Base-by-base conservation (phyloP, 2,329 filamentous ascomycete species). In the Fusarium armeniacum region DNA sequence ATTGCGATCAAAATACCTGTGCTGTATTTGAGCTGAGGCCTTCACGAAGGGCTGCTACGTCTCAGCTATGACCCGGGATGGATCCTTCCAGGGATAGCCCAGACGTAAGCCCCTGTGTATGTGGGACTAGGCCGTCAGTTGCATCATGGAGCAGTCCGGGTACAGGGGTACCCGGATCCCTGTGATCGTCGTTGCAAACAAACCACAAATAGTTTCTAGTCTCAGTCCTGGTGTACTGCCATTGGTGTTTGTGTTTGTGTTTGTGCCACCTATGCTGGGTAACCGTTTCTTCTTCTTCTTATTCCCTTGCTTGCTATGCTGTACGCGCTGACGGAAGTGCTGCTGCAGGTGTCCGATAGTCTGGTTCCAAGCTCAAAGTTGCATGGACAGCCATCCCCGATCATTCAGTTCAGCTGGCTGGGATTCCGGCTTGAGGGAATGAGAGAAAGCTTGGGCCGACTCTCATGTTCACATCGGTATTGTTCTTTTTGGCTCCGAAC, bases 341-440 rank as follows among this genome's bases (percentile, higher is more conserved):
- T 61, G 45, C 64, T 70, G 68, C 59, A 70, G 58, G 67, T 50
- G 58, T 33, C 67, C 63, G 54, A 57, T 57, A 53, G 64, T 44
- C 43, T 65, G 32, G 54, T 61, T 61, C 36, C 36, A 54, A 46
- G 43, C 61, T 61, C 49, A 59, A 58, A 56, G 54, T 16, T 26
- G 32, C 33, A 52, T 47, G 50, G 24, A 36, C 38, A 52, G 57
- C 44, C 40, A 58, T 54, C 47, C 43, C 43, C 58, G 46, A 57
- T 51, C 54, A 43, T 50, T 20, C 28, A 40, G 35, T 52, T 60
- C 59, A 58, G 59, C 52, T 44, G 22, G 55, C 55, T 41, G 55
- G 59, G 32, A 65, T 50, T 46, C 49, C n/a, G 40, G 67, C 44
- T 58, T 24, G 49, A 51, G 35, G 38, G 35, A 40, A 52, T 41